Evolutionary conservation across 1,284 basidiomycete species (phyloP), one percentile per base, ranked within the genome.

Genomic region (Ceratobasidium sp.): DNA sequence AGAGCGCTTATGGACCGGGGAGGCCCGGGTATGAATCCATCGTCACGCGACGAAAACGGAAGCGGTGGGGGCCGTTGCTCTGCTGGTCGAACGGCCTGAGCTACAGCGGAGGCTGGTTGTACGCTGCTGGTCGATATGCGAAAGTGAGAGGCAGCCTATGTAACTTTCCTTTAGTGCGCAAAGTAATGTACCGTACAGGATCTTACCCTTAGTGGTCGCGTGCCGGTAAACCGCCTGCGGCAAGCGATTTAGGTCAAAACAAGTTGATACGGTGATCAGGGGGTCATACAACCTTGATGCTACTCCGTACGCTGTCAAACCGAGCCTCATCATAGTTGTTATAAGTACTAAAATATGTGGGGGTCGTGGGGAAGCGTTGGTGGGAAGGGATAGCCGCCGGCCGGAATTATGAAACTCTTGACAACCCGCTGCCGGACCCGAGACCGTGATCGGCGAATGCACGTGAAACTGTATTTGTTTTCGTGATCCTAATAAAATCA

Each of bases 51-150:
- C 26, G 43, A 39, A 43, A 39, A 36, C 43, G 55, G 67, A 55
- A 36, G 26, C 28, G 52, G 26, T 58, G 53, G 53, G n/a, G 21
- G 30, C 18, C 41, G 67, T 39, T 70, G 67, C 41, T 70, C 55
- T 41, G 53, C 67, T 30, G 64, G 64, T 9, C 39, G 36, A 3
- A 30, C 41, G 14, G 26, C 4, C 30, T 59, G 67, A 26, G n/a
- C 45, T 3, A 34, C 62, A 28, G 67, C 67, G 30, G 41, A 23
- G 26, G 67, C 67, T 12, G 67, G 67, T 30, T 70, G 23, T 12
- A 48, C 67, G 14, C 30, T 52, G 43, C 28, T 70, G 43, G 39
- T 70, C n/a, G 67, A 70, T 16, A 70, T 70, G 8, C 57, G 45
- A n/a, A 39, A 39, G 10, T 23, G 16, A 26, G 41, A 53, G 26